These are phyloP conservation scores for Phytopythium vexans DNA, from an alignment of 352 stramenopile genomes.

Conservation along the genomic window DNA sequence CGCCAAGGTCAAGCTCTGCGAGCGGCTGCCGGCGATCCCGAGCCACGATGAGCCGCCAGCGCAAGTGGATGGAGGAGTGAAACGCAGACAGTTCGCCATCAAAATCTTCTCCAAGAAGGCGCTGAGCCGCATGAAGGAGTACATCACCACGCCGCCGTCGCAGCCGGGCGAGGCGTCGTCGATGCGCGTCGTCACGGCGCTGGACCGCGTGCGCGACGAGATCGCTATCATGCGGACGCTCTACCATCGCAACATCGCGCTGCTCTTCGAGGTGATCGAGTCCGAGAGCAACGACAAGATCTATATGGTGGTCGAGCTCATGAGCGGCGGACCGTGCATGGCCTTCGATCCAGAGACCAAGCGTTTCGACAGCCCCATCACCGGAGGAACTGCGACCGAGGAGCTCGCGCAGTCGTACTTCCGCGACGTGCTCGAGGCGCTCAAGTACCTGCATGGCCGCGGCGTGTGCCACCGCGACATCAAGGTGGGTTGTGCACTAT, in stretches of 20 bases:
- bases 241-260: conserved; percentile 89
- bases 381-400: conserved; percentile 48
- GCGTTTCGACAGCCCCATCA: conserved; percentile 69
- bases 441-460: conserved; percentile 76
- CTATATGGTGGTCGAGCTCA: conserved; percentile 87
- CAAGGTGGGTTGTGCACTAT: conserved; percentile 47
- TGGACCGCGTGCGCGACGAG: conserved; percentile 81
- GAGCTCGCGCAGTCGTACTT: conserved; percentile 60
- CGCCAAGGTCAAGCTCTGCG: conserved; percentile 83
- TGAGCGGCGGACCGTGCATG: conserved; percentile 82
- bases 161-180: conserved; percentile 5
- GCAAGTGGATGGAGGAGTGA: neutral
- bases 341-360: conserved; percentile 61
- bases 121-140: conserved; percentile 78
- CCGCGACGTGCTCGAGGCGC: conserved; percentile 69
- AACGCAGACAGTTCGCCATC: conserved; percentile 59
- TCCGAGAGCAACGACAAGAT: conserved; percentile 71
- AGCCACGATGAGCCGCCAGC: conserved; percentile 1
- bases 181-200: conserved; percentile 75
- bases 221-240: conserved; percentile 86
- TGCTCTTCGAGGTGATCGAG: conserved; percentile 91
- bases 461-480: conserved; percentile 87
- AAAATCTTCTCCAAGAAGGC: conserved; percentile 86
- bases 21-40: conserved; percentile 36
- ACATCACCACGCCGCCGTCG: conserved; percentile 29